Evolutionary conservation across 164 flowering plant genomes (phyloP), one percentile per base, ranked within the genome.

Genomic region (Berberis thunbergii): DNA sequence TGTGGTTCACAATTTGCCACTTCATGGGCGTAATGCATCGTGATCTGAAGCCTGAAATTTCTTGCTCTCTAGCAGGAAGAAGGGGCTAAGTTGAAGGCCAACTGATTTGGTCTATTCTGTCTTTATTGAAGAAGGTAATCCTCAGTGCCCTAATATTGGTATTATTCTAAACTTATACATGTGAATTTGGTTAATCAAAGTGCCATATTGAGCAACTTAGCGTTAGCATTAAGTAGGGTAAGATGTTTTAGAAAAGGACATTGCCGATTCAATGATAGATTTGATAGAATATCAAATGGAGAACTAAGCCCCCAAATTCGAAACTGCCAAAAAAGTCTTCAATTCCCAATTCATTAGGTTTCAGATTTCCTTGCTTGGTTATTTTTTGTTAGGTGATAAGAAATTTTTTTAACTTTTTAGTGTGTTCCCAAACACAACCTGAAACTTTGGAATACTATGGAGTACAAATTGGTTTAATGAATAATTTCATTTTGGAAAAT

Each of bases 91-190:
- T 45, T 86, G 66, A 88, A 88, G 76, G 84, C 91, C 91, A 5
- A 81, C 88, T 42, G 96, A 88, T 88, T 88, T 48, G 96, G 96
- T 53, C 71, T 88, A 64, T 86, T 86, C 91, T 49, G 87, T 88
- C 4, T 88, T 86, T 77, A 88, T 88, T 49, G 91, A 88, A 65
- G 91, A 88, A 82, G 96, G 96, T 86, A 42, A 3, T 55, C 4
- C 4, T 55, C 6, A n/a, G 4, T 7, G 13, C 41, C 41, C 40
- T 55, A 5, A n/a, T 55, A 12, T 55, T 55, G 12, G 4, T 54
- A 13, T 10, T 10, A 4, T 4, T 6, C 4, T 6, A 54, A 4
- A 4, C 4, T 10, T 54, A 54, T 6, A 54, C 38, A 6, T 13
- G 12, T 3, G 11, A 6, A 26, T 26, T 26, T 26, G 26, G 26